Conservation (phyloP, 257 asterid species). For the Buddleja alternifolia region DNA sequence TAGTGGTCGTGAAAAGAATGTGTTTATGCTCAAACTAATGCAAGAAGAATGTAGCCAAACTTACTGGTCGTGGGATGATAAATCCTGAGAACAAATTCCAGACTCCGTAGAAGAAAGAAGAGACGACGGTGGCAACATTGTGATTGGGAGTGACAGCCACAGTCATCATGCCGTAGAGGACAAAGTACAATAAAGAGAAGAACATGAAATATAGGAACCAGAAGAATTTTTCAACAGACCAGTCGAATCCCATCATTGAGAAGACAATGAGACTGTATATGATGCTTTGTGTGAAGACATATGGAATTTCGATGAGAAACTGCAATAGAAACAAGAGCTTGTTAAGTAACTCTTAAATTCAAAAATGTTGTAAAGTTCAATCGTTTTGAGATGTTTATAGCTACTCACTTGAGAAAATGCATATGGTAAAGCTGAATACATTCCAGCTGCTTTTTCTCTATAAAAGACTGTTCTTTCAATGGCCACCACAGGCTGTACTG, state of each 20-base stretch:
- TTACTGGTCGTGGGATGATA: slow-evolving; percentile 70
- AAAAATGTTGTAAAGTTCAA: not conserved
- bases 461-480: slow-evolving; percentile 79
- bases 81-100: slow-evolving; percentile 90
- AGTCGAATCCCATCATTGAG: slow-evolving; percentile 68
- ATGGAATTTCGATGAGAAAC: slow-evolving; percentile 70
- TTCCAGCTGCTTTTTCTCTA: slow-evolving; percentile 83
- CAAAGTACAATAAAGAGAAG: slow-evolving; percentile 61
- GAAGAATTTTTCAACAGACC: slow-evolving; percentile 63
- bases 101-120: slow-evolving; percentile 53
- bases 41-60: slow-evolving; percentile 18
- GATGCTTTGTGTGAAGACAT: slow-evolving; percentile 51
- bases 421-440: slow-evolving; percentile 78
- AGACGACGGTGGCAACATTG: slow-evolving; percentile 54
- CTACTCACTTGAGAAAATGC: slow-evolving; percentile 67
- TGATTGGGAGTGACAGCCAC: slow-evolving; percentile 72
- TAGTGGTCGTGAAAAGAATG: not conserved
- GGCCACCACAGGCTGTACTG: slow-evolving; percentile 78
- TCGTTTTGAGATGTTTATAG: not conserved
- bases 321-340: slow-evolving; percentile 29
- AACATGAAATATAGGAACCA: slow-evolving; percentile 68
- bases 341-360: not conserved
- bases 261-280: slow-evolving; percentile 59
- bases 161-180: slow-evolving; percentile 76
- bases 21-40: not conserved